Conservation (phyloP, 2,329 filamentous ascomycete genomes). For the Sclerotinia minor region DNA sequence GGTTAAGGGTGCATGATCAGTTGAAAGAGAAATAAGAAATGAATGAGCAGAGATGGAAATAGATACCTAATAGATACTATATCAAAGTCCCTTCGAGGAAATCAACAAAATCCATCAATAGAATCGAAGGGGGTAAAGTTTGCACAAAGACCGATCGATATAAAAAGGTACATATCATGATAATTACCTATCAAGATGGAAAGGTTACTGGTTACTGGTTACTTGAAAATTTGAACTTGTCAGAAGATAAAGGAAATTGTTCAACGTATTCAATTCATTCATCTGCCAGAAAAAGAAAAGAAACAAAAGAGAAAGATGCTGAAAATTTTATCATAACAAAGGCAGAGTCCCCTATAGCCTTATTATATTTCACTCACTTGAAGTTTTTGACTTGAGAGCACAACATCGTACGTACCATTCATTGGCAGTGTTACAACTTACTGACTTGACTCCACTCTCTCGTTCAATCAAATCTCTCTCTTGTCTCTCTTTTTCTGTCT, state of each 20-base stretch:
- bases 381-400: not conserved
- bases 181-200: not conserved
- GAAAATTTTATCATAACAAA: not conserved
- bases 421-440: not conserved
- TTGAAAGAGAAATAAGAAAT: not conserved
- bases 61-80: not conserved
- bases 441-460: not conserved
- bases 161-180: too few relatives aligned
- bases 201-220: not conserved
- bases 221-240: not conserved
- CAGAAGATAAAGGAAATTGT: not conserved
- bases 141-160: too few relatives aligned
- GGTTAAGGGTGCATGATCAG: not conserved
- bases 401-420: not conserved
- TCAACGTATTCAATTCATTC: too few relatives aligned
- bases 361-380: not conserved
- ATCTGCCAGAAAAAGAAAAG: not conserved
- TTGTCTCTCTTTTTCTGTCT: not conserved
- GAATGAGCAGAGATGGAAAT: not conserved
- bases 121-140: too few relatives aligned
- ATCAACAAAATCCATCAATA: not conserved
- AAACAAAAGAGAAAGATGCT: not conserved
- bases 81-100: not conserved
- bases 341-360: not conserved
- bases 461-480: too few relatives aligned